Base-by-base conservation (phyloP, 2,329 filamentous ascomycete species). In the Aphanocladium album region DNA sequence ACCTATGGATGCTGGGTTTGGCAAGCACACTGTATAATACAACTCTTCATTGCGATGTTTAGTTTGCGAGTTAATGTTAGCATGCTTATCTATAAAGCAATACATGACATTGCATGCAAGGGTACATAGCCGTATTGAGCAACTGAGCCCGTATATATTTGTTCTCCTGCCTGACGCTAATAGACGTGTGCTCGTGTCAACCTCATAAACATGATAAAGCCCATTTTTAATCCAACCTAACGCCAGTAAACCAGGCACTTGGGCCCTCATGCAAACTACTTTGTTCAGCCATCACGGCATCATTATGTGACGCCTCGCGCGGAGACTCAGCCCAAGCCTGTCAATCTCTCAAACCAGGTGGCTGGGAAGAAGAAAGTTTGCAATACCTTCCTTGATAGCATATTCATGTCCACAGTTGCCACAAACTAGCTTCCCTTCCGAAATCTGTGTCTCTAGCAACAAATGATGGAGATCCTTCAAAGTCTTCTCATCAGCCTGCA, bases 341-440 rank as follows among this genome's bases (percentile, higher is more conserved):
- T 25, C 30, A 33, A 39, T 41, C 11, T 14, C 27, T 76, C 72
- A 86, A 51, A 93, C 95, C 74, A 99, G 77, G 79, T 99, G 95
- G 69, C 89, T 95, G 14, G 95, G 95, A 67, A 99, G 77, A 71
- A 99, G 77, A 70, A 99, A 99, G 75, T 98, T 98, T 62, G 92
- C 91, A 73, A 98, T 96, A 5, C 95, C 95, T 76, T 99, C 93
- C 72, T 95, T 93, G 64, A 99, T 88, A 62, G 87, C 87, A 75
- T 98, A 99, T 79, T 96, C 91, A 72, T 98, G 93, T 52, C 90
- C 91, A 72, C 95, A 99, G 74, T 89, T 90, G 52, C 85, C 92
- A 73, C 95, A 99, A 5, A 93, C 89, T 65, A 99, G 81, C 76
- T 90, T 93, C 3, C 95, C 95, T 76, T 93, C 90, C 41, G 86